Evolutionary conservation across 2,329 filamentous ascomycete genomes (phyloP), one percentile per base, ranked within the genome.

Genomic region (Colletotrichum melonis): DNA sequence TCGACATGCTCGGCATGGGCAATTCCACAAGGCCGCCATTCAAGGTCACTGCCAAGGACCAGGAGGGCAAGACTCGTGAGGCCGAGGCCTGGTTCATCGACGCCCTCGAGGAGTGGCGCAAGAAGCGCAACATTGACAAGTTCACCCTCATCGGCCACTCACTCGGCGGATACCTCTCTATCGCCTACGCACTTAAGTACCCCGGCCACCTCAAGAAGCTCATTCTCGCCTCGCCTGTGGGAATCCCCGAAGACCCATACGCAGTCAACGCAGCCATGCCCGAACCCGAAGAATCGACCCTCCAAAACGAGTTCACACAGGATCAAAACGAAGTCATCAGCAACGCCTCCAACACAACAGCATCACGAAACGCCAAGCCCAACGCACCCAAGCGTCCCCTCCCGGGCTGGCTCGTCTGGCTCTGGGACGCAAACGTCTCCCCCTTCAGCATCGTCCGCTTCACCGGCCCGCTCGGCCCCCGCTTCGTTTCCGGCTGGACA

Each of bases 371-470:
- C 54, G 73, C 52, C 80, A 72, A 85, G 26, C 81, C 83, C 42
- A 80, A 81, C 69, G 80, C 84, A 19, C 84, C 83, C 52, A 82
- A 85, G 76, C 84, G 90, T 16, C 92, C 92, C 2, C 82, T 97
- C 3, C 95, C 95, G 0, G 92, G 92, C 82, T 98, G 96, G 95
- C 86, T 98, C 24, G 92, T 92, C 69, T 98, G 95, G 84, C 90
- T 99, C 5, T 99, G 97, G 97, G 97, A 99, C 77, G 94, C 95
- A 77, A 99, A 99, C 80, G 91, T 98, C 75, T 98, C 95, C 0
- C 97, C 97, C 7, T 99, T 99, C 82, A 96, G 92, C 76, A 86
- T 99, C 62, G 91, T 99, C 16, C 93, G 97, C 73, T 92, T 95
- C 87, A 89, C 94, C 1, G 97, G 97, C 0, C 97, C 97, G 0